Percentiles rank a stretch among this genome's conserved stretches.
Evolutionary conservation across 2,329 filamentous ascomycete species (phyloP).

Genomic region (Diaporthe sp.): DNA sequence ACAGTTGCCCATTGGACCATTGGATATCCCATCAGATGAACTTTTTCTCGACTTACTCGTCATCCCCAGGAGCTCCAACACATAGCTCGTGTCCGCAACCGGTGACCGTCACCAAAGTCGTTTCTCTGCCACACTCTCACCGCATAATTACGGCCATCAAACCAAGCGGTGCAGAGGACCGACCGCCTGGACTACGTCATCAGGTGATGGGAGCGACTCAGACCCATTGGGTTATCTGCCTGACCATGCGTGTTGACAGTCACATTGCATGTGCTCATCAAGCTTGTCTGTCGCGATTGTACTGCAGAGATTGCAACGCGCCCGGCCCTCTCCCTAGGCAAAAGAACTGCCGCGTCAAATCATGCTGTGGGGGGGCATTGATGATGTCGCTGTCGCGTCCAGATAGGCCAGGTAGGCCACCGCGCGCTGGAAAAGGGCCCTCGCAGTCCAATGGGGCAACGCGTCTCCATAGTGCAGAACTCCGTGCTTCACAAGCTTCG

Average conservation of each 20-base stretch:
- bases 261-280: constrained; percentile 27
- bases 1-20: constrained; percentile 26
- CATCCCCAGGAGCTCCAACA: constrained; percentile 14
- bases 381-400: constrained; percentile 24
- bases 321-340: constrained; percentile 9
- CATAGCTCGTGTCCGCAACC: background rate
- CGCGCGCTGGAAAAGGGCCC: constrained; percentile 17
- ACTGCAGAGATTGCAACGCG: constrained; percentile 26
- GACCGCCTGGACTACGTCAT: constrained; percentile 31
- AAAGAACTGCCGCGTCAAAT: constrained; percentile 22
- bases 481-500: constrained; percentile 32
- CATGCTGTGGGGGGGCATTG: constrained; percentile 15
- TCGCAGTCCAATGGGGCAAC: constrained; percentile 23
- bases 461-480: constrained; percentile 23
- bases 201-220: constrained; percentile 18
- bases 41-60: constrained; percentile 15
- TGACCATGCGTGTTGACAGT: constrained; percentile 21
- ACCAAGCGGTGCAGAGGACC: constrained; percentile 2
- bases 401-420: constrained; percentile 14
- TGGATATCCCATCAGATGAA: constrained; percentile 19
- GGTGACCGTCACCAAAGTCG: background rate
- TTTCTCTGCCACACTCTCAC: constrained; percentile 11
- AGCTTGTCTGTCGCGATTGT: constrained; percentile 11
- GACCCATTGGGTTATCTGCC: constrained; percentile 24
- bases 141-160: constrained; percentile 12